Base-by-base conservation (phyloP, 176 grass and related monocot genomes). In the Elymus sibiricus region DNA sequence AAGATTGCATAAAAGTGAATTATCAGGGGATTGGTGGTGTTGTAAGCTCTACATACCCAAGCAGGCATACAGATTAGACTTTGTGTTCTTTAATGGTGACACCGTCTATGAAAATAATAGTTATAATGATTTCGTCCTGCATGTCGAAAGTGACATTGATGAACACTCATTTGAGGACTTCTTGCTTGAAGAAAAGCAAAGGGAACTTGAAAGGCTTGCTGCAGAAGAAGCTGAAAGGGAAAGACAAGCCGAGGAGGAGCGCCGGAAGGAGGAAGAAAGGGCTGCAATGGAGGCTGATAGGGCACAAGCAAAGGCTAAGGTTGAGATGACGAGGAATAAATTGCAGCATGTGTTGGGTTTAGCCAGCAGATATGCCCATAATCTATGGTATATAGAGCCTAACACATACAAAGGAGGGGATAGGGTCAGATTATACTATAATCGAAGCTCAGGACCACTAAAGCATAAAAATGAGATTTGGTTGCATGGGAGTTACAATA, bases 401-500 rank as follows among this genome's bases (percentile, higher is more conserved):
- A 82, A 29, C 70, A 81, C 70, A 51, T 98, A 94, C 55, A 95
- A 64, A 91, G 90, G 76, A 25, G 94, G 97, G 47, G 90, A 98
- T 60, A 90, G 64, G 53, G 72, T 96, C 74, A 92, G 55, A 89
- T 84, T 98, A n/a, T 96, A 91, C 81, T 95, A 98, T 85, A 88
- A 98, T 70, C 83, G 88, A 86, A 95, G 88, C 86, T 89, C 92
- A 7, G 77, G 92, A 34, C 85, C 94, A 8, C 87, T 95, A 62
- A 90, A 85, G 61, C 86, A 94, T 94, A 78, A 89, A 73, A 85
- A 80, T 77, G 86, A 95, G 49, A 91, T 98, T 69, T 98, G 94
- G 93, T 85, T 98, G 87, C 95, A 98, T 86, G 97, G 97, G 74
- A 88, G 90, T 79, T 90, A 92, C 85, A 95, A 98, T 65, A 91